A percentile compares a stretch with the other conserved stretches of the same genome.
Conservation (phyloP, 1,284 basidiomycete genomes). For the Ceratobasidium sp. region DNA sequence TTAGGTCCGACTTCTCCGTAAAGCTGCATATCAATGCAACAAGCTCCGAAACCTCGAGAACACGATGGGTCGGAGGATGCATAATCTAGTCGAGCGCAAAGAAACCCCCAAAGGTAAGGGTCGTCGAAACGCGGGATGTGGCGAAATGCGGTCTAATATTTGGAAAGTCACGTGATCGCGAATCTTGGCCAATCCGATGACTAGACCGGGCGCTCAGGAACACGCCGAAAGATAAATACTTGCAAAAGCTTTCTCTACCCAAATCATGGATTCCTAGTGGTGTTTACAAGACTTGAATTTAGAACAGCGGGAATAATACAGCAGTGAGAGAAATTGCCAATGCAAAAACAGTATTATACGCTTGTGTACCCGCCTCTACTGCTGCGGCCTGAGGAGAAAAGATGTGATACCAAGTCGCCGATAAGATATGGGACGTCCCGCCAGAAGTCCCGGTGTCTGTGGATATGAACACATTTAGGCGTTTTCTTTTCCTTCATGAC, state of each 20-base stretch:
- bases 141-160: too few species aligned
- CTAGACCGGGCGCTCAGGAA: too few species aligned
- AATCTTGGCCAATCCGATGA: background rate
- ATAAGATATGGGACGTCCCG: constrained; percentile 87
- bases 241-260: background rate
- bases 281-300: background rate
- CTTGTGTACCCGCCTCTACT: constrained; percentile 50
- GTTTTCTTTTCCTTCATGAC: constrained; percentile 23
- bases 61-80: background rate
- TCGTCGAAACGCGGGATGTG: too few species aligned
- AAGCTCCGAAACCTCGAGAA: background rate
- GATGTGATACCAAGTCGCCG: constrained; percentile 77
- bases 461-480: constrained; percentile 43
- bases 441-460: constrained; percentile 88
- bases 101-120: too few species aligned
- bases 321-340: background rate
- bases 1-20: background rate
- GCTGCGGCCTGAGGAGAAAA: constrained; percentile 70
- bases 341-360: constrained; percentile 43
- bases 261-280: background rate
- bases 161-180: background rate
- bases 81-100: too few species aligned
- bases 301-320: background rate
- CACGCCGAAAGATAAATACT: too few species aligned
- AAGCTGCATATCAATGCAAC: background rate